A percentile compares a stretch with the other conserved stretches of the same genome.
phyloP scores from a whole-genome alignment of 441 rosid species.

The Erodium chrysanthum region DNA sequence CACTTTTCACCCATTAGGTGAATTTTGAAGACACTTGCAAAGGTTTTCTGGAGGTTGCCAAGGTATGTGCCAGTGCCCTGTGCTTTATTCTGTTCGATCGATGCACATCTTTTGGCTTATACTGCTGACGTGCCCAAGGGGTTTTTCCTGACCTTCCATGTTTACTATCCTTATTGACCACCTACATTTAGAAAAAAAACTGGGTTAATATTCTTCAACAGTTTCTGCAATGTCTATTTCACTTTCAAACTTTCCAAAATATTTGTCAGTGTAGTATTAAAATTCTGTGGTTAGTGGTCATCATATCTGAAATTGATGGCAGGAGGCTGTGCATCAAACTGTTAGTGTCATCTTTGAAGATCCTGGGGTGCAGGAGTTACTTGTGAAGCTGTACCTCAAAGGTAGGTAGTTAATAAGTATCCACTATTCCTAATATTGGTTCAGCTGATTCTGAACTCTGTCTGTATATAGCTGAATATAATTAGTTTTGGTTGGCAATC shows the following conservation, averaged over 20 bases:
- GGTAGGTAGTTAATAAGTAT: constrained; percentile 30
- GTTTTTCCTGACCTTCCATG: too few relatives aligned
- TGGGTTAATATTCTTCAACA: too few relatives aligned
- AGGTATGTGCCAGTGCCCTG: constrained; percentile 36
- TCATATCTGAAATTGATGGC: constrained; percentile 19
- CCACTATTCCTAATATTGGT: not conserved
- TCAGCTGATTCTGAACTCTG: not conserved
- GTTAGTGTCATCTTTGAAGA: constrained; percentile 92
- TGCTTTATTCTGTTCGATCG: not conserved
- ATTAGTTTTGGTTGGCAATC: not conserved
- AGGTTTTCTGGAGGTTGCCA: constrained; percentile 96
- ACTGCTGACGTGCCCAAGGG: too few relatives aligned
- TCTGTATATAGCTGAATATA: not conserved
- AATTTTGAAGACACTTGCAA: constrained; percentile 99
- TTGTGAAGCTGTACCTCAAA: constrained; percentile 87
- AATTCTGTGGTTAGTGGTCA: not conserved
- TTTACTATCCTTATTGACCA: too few relatives aligned
- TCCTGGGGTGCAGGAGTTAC: constrained; percentile 93
- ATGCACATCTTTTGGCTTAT: too few relatives aligned
- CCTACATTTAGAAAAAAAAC: too few relatives aligned
- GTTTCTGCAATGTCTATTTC: not conserved
- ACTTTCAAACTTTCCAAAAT: not conserved
- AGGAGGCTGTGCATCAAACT: constrained; percentile 95
- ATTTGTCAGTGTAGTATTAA: not conserved
- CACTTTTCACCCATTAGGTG: constrained; percentile 40